Conservation (phyloP, 805 yeast genomes). For the Schizosaccharomyces pombe region ASM294v3 CU329670.1:3135501-3136000, state of each 20-base stretch:
- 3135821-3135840: slow-evolving; percentile 52
- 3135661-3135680: slow-evolving; percentile 46
- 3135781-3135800: slow-evolving; percentile 46
- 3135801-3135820: slow-evolving; percentile 50
- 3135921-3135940: slow-evolving; percentile 37
- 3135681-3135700: slow-evolving; percentile 40
- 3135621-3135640: slow-evolving; percentile 66
- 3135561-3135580: slow-evolving; percentile 64
- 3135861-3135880: slow-evolving; percentile 71
- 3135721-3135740: slow-evolving; percentile 71
- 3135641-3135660: slow-evolving; percentile 57
- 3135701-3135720: slow-evolving; percentile 75
- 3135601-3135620: slow-evolving; percentile 52
- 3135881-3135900: slow-evolving; percentile 60
- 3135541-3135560: slow-evolving; percentile 91
- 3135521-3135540: slow-evolving; percentile 68
- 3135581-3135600: slow-evolving; percentile 92
- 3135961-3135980: slow-evolving; percentile 20
- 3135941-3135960: slow-evolving; percentile 18
- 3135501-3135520: slow-evolving; percentile 62
- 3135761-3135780: slow-evolving; percentile 81
- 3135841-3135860: slow-evolving; percentile 50
- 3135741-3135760: slow-evolving; percentile 69
- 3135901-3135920: slow-evolving; percentile 45
- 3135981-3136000: slow-evolving; percentile 9